phyloP scores from a whole-genome alignment of 345 rosid species.

The Ceriops zippeliana region DNA sequence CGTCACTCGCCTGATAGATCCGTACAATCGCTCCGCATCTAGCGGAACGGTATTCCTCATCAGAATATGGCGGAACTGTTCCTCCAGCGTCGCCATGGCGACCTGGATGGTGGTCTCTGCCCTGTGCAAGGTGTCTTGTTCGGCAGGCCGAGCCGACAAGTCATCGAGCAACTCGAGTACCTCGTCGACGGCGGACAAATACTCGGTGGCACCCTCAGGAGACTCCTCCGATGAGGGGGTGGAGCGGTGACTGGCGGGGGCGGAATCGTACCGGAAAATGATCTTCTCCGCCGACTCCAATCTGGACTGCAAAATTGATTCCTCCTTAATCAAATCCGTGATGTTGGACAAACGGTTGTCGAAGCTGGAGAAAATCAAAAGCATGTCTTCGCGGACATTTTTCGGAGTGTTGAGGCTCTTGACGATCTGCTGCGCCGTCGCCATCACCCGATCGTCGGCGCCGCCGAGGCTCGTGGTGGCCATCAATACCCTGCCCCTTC shows the following conservation, averaged over 20 bases:
- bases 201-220: conserved; percentile 58
- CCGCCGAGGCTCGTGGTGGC: conserved; percentile 15
- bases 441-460: conserved; percentile 87
- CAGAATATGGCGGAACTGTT: conserved; percentile 79
- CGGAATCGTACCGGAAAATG: conserved; percentile 57
- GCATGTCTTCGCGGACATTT: conserved; percentile 92
- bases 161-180: conserved; percentile 51
- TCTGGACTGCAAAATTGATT: conserved; percentile 28
- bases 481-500: background rate
- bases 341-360: conserved; percentile 91
- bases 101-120: conserved; percentile 79
- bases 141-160: conserved; percentile 40
- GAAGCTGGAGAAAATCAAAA: conserved; percentile 85
- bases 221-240: conserved; percentile 56
- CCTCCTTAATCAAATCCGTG: conserved; percentile 58
- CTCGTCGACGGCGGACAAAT: conserved; percentile 69
- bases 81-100: conserved; percentile 91
- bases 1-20: conserved; percentile 77
- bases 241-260: conserved; percentile 29
- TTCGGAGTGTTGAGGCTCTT: conserved; percentile 86
- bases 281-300: conserved; percentile 68
- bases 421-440: conserved; percentile 98
- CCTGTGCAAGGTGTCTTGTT: conserved; percentile 56
- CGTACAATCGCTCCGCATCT: conserved; percentile 64
- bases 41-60: conserved; percentile 75